These are phyloP conservation scores for Thraustochytrium striatum DNA, from an alignment of 352 stramenopile genomes.

Conservation along the genomic window DNA sequence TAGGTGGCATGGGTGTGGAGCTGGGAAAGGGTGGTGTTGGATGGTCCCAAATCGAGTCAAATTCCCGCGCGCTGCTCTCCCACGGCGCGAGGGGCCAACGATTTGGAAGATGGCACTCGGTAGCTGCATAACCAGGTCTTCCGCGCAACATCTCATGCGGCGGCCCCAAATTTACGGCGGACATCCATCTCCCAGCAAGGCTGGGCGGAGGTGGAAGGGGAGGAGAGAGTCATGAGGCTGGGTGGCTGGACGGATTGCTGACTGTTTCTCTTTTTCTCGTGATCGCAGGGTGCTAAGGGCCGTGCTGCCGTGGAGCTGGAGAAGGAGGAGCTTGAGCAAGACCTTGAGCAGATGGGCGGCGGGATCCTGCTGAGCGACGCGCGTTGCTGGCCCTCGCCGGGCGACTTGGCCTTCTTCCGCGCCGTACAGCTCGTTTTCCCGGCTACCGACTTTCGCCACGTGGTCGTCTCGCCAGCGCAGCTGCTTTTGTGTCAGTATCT, in stretches of 20 bases:
- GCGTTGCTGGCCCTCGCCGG: constrained; percentile 45
- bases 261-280: not conserved
- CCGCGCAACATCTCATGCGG: not conserved
- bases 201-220: not conserved
- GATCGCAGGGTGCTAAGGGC: constrained; percentile 25
- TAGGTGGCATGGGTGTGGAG: constrained; percentile 8
- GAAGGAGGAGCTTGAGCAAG: constrained; percentile 20
- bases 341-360: constrained; percentile 19
- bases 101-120: constrained; percentile 1
- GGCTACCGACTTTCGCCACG: constrained; percentile 50
- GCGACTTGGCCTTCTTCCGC: constrained; percentile 46
- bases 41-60: constrained; percentile 7
- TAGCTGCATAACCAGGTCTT: constrained; percentile 15
- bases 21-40: not conserved
- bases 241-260: not conserved
- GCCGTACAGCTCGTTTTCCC: constrained; percentile 33
- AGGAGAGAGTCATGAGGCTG: not conserved
- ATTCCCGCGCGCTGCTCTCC: constrained; percentile 22
- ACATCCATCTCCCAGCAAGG: not conserved
- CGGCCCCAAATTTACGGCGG: constrained; percentile 12
- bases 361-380: constrained; percentile 19
- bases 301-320: constrained; percentile 18
- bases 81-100: constrained; percentile 17
- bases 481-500: constrained; percentile 49
- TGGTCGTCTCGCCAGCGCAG: constrained; percentile 37